Base-by-base conservation (phyloP, 192 early-diverging fungal species). In the Mortierella antarctica region DNA sequence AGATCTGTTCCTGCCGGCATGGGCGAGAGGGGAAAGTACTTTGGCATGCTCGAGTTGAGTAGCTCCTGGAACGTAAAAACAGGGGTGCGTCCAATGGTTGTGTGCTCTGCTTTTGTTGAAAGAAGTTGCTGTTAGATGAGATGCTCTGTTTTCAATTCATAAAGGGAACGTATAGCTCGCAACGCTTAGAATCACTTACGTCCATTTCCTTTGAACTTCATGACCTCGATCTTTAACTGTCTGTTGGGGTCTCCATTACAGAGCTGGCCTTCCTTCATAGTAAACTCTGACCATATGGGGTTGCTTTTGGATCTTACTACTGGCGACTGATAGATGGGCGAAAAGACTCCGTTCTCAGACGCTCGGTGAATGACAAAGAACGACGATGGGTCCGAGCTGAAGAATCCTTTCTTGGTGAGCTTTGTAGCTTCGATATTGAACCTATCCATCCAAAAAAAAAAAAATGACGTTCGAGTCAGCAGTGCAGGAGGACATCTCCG, bases 301-400 rank as follows among this genome's bases (percentile, higher is more conserved):
- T 70, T 78, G 31, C 53, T 76, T 18, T 57, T 59, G 21, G 69
- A 66, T 40, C 57, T 18, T 8, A 81, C 50, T n/a, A 63, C 61
- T 47, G 67, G 49, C 21, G 67, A 65, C 65, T 78, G 48, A 57
- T 78, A 82, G 49, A 88, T 77, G 15, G 83, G 76, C 14, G 78
- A 63, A 52, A 79, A 85, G 18, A 80, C 83, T 12, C 62, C 49
- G 67, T 84, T 71, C 20, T 85, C 82, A 39, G 70, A 65, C 17
- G 81, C 82, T 15, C 87, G 76, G 51, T 83, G 76, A 11, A 88
- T 79, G 13, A 83, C 51, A 40, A 83, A 74, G 52, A 69, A 79
- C 7, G 78, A 42, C 42, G 66, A 80, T 56, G 77, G 77, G 17
- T 86, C 74, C 18, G 74, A 64, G 62, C 51, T 73, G 42, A 78